phyloP scores from a whole-genome alignment of 768 basidiomycete species.

The Lentinula detonsa region DNA sequence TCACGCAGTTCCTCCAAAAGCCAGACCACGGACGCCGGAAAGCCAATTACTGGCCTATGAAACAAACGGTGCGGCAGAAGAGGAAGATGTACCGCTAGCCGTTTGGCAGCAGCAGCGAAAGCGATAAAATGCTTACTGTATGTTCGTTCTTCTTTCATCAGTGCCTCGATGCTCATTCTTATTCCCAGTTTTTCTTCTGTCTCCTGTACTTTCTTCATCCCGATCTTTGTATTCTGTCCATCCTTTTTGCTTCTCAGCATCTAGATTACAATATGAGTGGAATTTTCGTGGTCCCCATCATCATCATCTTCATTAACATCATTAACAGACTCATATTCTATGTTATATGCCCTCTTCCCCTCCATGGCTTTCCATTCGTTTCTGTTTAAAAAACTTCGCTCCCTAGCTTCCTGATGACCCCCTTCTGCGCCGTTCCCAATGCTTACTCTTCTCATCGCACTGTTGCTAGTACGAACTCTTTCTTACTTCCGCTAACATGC shows the following conservation, averaged over 20 bases:
- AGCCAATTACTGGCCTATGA: constrained; percentile 19
- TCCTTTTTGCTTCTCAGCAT: constrained; percentile 8
- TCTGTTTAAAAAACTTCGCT: not conserved
- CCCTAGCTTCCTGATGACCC: not conserved
- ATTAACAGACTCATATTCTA: not conserved
- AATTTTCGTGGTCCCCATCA: constrained; percentile 3
- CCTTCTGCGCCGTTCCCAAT: not conserved
- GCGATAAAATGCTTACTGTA: constrained; percentile 28
- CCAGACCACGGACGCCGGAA: constrained; percentile 37
- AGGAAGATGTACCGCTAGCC: constrained; percentile 78
- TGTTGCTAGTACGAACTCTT: not conserved
- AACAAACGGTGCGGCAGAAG: constrained; percentile 36
- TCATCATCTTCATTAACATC: not conserved
- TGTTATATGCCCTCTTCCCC: not conserved
- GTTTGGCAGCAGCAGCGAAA: constrained; percentile 74
- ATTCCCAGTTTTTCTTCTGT: not conserved
- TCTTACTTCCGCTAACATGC: not conserved
- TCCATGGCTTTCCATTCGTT: not conserved
- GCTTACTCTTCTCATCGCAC: not conserved
- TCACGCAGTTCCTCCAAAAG: constrained; percentile 43
- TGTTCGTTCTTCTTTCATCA: constrained; percentile 6
- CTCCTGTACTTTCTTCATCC: not conserved
- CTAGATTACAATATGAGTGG: constrained; percentile 19
- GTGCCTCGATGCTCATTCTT: not conserved
- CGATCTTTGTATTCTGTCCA: not conserved